Evolutionary conservation across 2,329 filamentous ascomycete genomes (phyloP), one percentile per base, ranked within the genome.

Genomic region (Pestalotiopsis sp.): DNA sequence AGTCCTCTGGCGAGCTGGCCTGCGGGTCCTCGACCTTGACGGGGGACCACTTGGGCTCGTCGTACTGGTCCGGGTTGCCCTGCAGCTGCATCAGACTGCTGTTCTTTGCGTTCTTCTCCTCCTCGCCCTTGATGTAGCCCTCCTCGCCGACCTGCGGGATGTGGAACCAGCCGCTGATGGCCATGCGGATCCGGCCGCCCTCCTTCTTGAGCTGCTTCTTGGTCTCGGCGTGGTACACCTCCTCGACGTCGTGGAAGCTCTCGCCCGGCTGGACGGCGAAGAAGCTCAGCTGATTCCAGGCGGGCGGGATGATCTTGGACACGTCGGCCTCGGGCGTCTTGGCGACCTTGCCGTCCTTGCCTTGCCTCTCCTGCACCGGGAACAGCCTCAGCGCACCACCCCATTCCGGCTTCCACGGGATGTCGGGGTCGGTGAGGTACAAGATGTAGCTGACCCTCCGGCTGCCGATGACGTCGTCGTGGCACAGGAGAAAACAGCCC

Each of bases 401-500:
- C 94, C 95, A 99, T 79, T 94, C 91, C 17, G 92, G 84, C 84
- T 95, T 90, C 96, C 96, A 99, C 5, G 93, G 91, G 69, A 86
- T 90, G 76, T 98, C 95, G 4, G 96, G 96, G 78, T 98, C 94
- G 14, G 94, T 95, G 71, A 99, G 85, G 80, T 99, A 99, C 69
- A 99, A 86, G 73, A 99, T 99, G 81, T 98, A 99, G 85, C 95
- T 98, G 76, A 99, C 91, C 73, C 95, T 91, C 70, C 96, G 89
- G 77, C 92, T 97, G n/a, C 96, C 96, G 80, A 99, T 99, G 70
- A 99, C 96, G 82, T 99, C 96, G 85, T 99, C 96, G 78, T 99
- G 96, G 82, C 96, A 98, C 38, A 99, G 86, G 31, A 99, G 87
- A 80, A 97, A 97, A 78, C 95, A 98, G 56, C 96, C 95, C 4